These are phyloP conservation scores for Nakaseomyces kungkrabaensis DNA, from an alignment of 1,139 yeast species.

Conservation along the genomic window DNA sequence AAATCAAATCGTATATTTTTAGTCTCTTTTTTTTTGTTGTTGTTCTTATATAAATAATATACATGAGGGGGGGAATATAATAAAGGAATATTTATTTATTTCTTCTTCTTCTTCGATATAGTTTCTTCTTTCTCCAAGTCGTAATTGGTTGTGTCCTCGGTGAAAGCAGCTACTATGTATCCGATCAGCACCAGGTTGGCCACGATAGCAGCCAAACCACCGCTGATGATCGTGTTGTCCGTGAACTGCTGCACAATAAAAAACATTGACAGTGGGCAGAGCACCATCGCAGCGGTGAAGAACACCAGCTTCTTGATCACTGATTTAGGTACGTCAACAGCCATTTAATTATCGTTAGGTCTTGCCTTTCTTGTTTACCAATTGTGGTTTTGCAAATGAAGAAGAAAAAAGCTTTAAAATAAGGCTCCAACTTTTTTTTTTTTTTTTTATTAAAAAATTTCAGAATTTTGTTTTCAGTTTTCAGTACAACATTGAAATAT, in stretches of 20 bases:
- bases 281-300: conserved; percentile 84
- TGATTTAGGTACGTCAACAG: conserved; percentile 48
- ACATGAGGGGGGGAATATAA: background rate
- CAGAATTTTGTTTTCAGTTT: no score
- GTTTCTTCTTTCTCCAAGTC: conserved; percentile 7
- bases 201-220: conserved; percentile 79
- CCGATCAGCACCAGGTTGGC: conserved; percentile 85
- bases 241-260: conserved; percentile 50
- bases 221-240: conserved; percentile 62
- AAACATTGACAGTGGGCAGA: conserved; percentile 65
- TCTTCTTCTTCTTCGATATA: conserved; percentile 1
- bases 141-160: conserved; percentile 51
- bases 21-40: background rate
- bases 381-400: no score
- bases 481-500: no score
- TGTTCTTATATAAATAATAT: background rate
- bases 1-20: background rate
- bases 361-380: background rate
- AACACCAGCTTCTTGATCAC: conserved; percentile 56
- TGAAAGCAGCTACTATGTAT: conserved; percentile 77
- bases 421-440: no score
- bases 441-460: no score
- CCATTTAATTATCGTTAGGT: conserved; percentile 31
- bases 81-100: background rate
- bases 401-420: no score